Conservation (phyloP, 2,329 filamentous ascomycete species). For the Aspergillus arachidicola region DNA sequence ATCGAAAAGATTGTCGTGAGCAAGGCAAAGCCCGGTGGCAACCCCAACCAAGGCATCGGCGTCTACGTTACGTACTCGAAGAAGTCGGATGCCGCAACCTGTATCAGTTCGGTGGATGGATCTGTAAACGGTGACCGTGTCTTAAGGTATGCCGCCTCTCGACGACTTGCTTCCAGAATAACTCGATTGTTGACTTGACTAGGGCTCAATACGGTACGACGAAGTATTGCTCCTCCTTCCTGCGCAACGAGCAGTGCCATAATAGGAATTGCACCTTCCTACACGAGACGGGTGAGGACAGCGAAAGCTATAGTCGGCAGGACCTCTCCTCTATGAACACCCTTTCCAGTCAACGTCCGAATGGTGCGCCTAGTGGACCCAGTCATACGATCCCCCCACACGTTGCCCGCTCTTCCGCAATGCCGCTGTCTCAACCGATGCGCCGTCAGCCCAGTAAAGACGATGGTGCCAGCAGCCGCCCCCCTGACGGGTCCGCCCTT, state of each 20-base stretch:
- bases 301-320: constrained; percentile 92
- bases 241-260: constrained; percentile 90
- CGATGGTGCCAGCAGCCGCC: constrained; percentile 63
- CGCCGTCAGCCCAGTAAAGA: constrained; percentile 71
- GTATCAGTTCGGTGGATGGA: constrained; percentile 89
- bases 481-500: constrained; percentile 82
- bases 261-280: constrained; percentile 98
- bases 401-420: constrained; percentile 52
- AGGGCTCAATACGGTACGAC: constrained; percentile 83
- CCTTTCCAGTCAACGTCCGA: constrained; percentile 71
- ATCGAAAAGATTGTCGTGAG: constrained; percentile 99
- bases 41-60: constrained; percentile 79
- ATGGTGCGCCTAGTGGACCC: constrained; percentile 24
- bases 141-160: constrained; percentile 63
- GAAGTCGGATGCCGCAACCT: constrained; percentile 85
- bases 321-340: constrained; percentile 95
- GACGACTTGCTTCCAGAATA: neutral
- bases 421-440: constrained; percentile 63
- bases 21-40: constrained; percentile 78
- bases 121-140: constrained; percentile 87
- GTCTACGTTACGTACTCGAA: constrained; percentile 98
- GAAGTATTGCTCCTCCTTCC: constrained; percentile 97
- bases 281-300: constrained; percentile 96
- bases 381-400: constrained; percentile 34
- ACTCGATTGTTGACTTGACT: constrained; percentile 11